Conservation (phyloP, 1,139 yeast genomes). For the Candida mesenterica region DNA sequence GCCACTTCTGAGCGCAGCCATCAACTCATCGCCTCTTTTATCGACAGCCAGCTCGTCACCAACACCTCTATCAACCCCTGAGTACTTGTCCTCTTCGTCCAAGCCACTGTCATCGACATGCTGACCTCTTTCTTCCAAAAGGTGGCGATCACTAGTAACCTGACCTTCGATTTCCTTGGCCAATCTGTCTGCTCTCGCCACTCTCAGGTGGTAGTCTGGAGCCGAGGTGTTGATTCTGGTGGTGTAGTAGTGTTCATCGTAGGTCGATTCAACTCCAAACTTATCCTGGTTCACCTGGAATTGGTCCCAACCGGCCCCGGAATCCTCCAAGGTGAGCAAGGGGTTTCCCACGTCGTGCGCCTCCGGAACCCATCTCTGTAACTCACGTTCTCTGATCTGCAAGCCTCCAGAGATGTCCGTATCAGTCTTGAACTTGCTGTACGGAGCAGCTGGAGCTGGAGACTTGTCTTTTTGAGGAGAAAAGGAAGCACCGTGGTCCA, state of each 20-base stretch:
- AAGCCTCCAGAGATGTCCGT: conserved; percentile 64
- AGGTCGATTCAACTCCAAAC: conserved; percentile 85
- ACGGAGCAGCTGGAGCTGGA: too few relatives aligned
- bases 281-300: conserved; percentile 84
- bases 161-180: conserved; percentile 82
- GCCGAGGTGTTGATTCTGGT: conserved; percentile 74
- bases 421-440: conserved; percentile 77
- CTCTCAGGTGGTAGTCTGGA: conserved; percentile 68
- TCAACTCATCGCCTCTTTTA: conserved; percentile 57
- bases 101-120: conserved; percentile 76
- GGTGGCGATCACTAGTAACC: conserved; percentile 67
- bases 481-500: conserved; percentile 4
- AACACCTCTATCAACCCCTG: conserved; percentile 72
- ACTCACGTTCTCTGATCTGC: conserved; percentile 60
- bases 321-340: conserved; percentile 44
- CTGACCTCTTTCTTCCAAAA: conserved; percentile 89
- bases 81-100: conserved; percentile 95
- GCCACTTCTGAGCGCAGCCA: conserved; percentile 54
- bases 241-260: conserved; percentile 88
- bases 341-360: conserved; percentile 28
- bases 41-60: neutral
- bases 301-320: conserved; percentile 75
- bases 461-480: conserved; percentile 9
- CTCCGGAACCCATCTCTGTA: conserved; percentile 87
- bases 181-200: conserved; percentile 69